Percentiles rank a stretch among this genome's conserved stretches.
Conservation (phyloP, 306 rosid genomes). For the Quercus bicolor region DNA sequence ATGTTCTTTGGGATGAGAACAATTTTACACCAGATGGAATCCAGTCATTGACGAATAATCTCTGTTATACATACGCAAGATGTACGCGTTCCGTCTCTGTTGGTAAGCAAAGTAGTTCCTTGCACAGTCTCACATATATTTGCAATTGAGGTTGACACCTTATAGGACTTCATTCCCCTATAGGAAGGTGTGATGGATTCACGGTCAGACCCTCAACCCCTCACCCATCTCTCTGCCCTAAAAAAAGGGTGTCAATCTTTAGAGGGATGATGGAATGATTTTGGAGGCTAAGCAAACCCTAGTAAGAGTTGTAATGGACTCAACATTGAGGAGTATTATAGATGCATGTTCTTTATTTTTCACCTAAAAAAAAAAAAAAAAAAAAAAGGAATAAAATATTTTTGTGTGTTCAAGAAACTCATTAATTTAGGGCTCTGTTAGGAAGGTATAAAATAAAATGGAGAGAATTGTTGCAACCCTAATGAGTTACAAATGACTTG, state of each 20-base stretch:
- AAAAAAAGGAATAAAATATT: too few species aligned
- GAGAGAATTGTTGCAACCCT: neutral
- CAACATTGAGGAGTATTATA: neutral
- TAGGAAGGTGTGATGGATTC: neutral
- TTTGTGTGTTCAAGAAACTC: too few species aligned
- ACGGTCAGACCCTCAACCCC: neutral
- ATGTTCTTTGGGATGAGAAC: slow-evolving; percentile 94
- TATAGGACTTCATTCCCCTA: neutral
- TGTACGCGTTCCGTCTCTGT: slow-evolving; percentile 91
- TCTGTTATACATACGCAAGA: slow-evolving; percentile 88
- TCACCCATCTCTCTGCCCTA: neutral
- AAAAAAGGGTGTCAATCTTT: neutral
- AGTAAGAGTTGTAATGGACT: neutral
- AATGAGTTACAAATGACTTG: neutral
- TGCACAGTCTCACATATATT: neutral
- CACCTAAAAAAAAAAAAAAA: too few species aligned
- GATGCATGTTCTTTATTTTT: too few species aligned
- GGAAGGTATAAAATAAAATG: too few species aligned
- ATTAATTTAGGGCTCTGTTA: too few species aligned
- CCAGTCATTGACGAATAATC: slow-evolving; percentile 82
- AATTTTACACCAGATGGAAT: slow-evolving; percentile 88
- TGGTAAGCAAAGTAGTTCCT: slow-evolving; percentile 48
- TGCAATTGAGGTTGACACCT: neutral
- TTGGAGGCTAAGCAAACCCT: neutral
- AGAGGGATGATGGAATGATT: neutral